Evolutionary conservation across 805 yeast species (phyloP).

Genomic region (Pichia thaimueangensis): DNA sequence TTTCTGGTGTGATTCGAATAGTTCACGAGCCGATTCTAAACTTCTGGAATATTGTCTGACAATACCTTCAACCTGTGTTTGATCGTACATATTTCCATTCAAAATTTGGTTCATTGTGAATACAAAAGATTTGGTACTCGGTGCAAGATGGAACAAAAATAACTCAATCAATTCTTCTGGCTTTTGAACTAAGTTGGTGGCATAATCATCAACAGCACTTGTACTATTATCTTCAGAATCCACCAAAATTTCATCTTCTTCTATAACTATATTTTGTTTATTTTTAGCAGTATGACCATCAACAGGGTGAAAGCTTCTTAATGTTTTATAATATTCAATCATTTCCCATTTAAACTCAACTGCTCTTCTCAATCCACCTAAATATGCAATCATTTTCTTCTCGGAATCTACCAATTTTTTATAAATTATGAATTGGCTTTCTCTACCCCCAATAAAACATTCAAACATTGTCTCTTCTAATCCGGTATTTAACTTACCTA

Average conservation of each 20-base stretch:
- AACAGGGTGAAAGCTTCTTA: neutral
- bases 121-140: conserved; percentile 61
- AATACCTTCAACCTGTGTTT: conserved; percentile 34
- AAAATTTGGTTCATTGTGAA: conserved; percentile 58
- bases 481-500: conserved; percentile 33
- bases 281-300: neutral
- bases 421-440: conserved; percentile 43
- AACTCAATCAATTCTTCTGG: conserved; percentile 51
- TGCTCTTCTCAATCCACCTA: conserved; percentile 64
- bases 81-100: conserved; percentile 51
- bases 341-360: conserved; percentile 60
- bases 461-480: conserved; percentile 62
- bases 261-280: neutral
- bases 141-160: conserved; percentile 64
- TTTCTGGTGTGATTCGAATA: conserved; percentile 52
- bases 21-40: conserved; percentile 43
- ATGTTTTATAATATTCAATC: conserved; percentile 21
- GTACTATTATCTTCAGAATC: conserved; percentile 24
- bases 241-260: neutral
- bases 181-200: conserved; percentile 22
- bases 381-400: conserved; percentile 44
- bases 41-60: conserved; percentile 39
- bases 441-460: conserved; percentile 47
- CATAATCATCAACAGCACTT: too few relatives aligned
- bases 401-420: conserved; percentile 45